Evolutionary conservation across 2,329 filamentous ascomycete species (phyloP), one percentile per base, ranked within the genome.

Genomic region (Thermoascus crustaceus): DNA sequence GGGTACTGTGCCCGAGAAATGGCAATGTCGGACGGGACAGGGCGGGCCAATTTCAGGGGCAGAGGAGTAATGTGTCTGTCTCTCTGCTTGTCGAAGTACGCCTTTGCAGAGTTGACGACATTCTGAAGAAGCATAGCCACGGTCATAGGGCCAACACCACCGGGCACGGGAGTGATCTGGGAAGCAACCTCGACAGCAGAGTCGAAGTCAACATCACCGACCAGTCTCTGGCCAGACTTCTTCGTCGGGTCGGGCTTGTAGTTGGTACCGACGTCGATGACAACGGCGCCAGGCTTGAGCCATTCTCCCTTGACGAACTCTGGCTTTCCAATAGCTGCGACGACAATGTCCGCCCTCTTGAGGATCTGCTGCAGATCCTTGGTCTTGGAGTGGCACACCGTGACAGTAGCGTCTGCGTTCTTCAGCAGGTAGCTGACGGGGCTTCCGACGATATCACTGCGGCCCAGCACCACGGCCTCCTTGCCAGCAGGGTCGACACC

Each of bases 81-180:
- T 66, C 85, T 93, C 60, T 93, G 82, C 42, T 76, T 76, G 45
- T 91, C 85, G 45, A 91, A 91, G 55, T 85, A 88, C 38, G 75
- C 68, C 32, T 80, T 82, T 22, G 91, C 82, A 21, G 89, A 81
- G 49, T 89, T 82, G 37, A 96, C 82, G 6, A 96, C 88, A 55
- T 98, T 98, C 63, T 94, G 85, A 51, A 98, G 69, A 31, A 98
- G 72, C 91, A 98, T 98, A 41, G 91, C 91, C 44, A 98, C 88
- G 3, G 91, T 98, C 91, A 98, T 98, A 33, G 91, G 91, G 0
- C 91, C 91, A 40, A 98, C 91, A 61, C 91, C 91, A 38, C 91
- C 91, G 1, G 91, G 91, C 2, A 98, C 91, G 1, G 91, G 91
- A 2, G 91, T 98, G 54, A 98, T 95, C 53, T 84, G 76, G 2